Base-by-base conservation (phyloP, 768 basidiomycete species). In the Podaxis mareebaensis region DNA sequence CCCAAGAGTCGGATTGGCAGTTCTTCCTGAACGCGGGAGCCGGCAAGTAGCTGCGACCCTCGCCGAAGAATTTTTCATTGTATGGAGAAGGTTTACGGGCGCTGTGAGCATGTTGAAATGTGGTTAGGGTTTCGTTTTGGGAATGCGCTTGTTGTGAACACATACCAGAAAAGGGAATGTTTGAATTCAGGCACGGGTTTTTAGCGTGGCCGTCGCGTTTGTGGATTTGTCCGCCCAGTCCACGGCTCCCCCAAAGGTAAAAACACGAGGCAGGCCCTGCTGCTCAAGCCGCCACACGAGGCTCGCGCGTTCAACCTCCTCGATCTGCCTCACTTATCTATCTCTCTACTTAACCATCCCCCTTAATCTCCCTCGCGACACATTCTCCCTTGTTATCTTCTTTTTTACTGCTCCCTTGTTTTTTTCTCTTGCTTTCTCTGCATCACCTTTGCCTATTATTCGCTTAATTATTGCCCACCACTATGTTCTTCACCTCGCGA, bases 191-290 rank as follows among this genome's bases (percentile, higher is more conserved):
- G 70, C 65, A 72, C 71, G 52, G 62, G 30, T 28, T 57, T 57
- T 58, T 40, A 51, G 62, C 61, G 53, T 61, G 59, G 58, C 53
- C 26, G 53, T 44, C 62, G 65, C 33, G 60, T 66, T 56, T 59
- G 33, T 51, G 22, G 44, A 11, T 28, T 62, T 55, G 67, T 67
- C 70, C 69, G 70, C 70, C 76, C 74, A 70, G 73, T 75, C 76
- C 71, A 80, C 78, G 73, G 30, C 48, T 60, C 58, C 51, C 12
- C 48, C 57, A 49, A 53, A 51, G 72, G 53, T 38, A 77, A 75
- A 73, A 67, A 77, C 82, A 83, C 82, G 82, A 83, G 81, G 81
- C 76, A 68, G 72, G 51, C 38, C 40, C 17, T 51, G 10, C 20
- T 58, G 6, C n/a, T 15, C 20, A 28, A 28, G 68, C 66, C 72